A percentile compares a stretch with the other conserved stretches of the same genome.
These are phyloP conservation scores for Citropsis articulata DNA, from an alignment of 345 rosid species.

Conservation along the genomic window DNA sequence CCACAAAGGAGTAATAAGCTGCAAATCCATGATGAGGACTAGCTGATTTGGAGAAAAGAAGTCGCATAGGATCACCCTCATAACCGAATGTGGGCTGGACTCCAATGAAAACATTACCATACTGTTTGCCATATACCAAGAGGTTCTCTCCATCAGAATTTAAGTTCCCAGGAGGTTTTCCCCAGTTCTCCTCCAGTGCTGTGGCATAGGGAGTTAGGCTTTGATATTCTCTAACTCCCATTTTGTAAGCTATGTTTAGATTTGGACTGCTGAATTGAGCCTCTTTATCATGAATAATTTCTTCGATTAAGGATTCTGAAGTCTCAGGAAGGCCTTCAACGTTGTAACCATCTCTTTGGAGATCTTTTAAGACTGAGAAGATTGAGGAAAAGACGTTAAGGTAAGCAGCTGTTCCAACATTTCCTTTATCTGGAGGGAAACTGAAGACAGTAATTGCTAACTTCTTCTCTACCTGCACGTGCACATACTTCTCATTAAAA, in stretches of 20 bases:
- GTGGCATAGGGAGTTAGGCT: conserved; percentile 76
- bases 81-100: conserved; percentile 98
- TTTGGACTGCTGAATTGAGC: conserved; percentile 98
- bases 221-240: conserved; percentile 89
- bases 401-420: conserved; percentile 94
- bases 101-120: conserved; percentile 93
- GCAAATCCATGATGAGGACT: conserved; percentile 99
- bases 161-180: conserved; percentile 93
- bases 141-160: conserved; percentile 96
- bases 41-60: conserved; percentile 94
- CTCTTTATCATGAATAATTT: conserved; percentile 89
- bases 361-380: conserved; percentile 81
- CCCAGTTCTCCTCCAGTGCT: conserved; percentile 97
- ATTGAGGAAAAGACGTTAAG: conserved; percentile 94
- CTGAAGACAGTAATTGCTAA: conserved; percentile 96
- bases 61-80: conserved; percentile 99
- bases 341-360: conserved; percentile 78
- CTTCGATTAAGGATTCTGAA: conserved; percentile 89
- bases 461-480: conserved; percentile 78
- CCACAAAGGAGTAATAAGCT: conserved; percentile 91
- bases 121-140: conserved; percentile 84
- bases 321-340: conserved; percentile 92
- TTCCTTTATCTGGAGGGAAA: conserved; percentile 99
- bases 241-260: conserved; percentile 83
- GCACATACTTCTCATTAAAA: conserved; percentile 16